Base-by-base conservation (phyloP, 805 yeast species). In the Yarrowia divulgata region DNA sequence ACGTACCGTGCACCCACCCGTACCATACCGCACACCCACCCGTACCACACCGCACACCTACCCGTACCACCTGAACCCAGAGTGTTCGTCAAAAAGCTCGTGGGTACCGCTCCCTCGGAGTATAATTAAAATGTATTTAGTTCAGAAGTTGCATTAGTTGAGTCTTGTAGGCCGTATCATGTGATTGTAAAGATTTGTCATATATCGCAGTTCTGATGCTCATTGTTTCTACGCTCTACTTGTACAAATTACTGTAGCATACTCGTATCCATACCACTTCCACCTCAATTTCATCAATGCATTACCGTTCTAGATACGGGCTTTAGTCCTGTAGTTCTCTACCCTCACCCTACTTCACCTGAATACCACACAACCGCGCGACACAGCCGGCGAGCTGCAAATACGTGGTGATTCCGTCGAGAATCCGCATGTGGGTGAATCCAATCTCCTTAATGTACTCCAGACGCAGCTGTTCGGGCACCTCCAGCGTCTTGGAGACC, bases 321-420 rank as follows among this genome's bases (percentile, higher is more conserved):
- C 4, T 4, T 23, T 23, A 23, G 29, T 23, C 29, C n/a, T n/a
- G n/a, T n/a, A n/a, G n/a, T n/a, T n/a, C n/a, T n/a, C n/a, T n/a
- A n/a, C n/a, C n/a, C n/a, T n/a, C 37, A 34, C 37, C 37, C 37
- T 13, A n/a, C 32, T 52, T 12, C 0, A 40, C 58, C 43, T 37
- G 58, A 13, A 54, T 16, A 8, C 70, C 64, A 60, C 74, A 68
- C 48, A 81, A 75, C 73, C 84, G 88, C 23, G 97, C 89, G 57
- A 92, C 79, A 81, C 95, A 82, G 8, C 97, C 96, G 63, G 92
- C 88, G 71, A 95, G 79, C 76, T 95, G 99, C 70, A 95, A 80
- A 76, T 90, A 90, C 0, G 97, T 88, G 12, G 92, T 87, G 4
- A 95, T 97, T 72, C 99, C 99, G 79, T 95, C 98, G 62, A 95